Percentiles rank a stretch among this genome's conserved stretches.
Evolutionary conservation across 371 early-diverging fungal species (phyloP).

Genomic region (Fennellomyces sp.): DNA sequence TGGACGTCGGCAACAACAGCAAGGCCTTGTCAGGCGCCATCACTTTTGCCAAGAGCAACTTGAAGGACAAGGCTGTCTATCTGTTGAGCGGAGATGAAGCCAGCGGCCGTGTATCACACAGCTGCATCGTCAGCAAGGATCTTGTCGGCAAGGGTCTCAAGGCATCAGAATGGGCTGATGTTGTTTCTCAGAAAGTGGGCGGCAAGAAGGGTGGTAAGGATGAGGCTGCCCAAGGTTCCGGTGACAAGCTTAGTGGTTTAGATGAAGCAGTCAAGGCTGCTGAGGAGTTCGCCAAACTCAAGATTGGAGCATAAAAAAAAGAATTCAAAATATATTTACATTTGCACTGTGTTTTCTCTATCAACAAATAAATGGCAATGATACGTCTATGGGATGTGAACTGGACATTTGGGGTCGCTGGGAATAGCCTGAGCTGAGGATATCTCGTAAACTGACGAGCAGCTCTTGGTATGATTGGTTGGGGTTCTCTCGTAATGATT

Average conservation of each 20-base stretch:
- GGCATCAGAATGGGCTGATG: conserved; percentile 90
- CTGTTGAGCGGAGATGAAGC: conserved; percentile 78
- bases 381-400: conserved; percentile 68
- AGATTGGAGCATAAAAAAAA: conserved; percentile 42
- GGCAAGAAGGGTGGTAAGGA: conserved; percentile 93
- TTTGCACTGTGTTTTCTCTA: background rate
- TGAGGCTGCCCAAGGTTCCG: conserved; percentile 86
- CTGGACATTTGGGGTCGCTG: conserved; percentile 86
- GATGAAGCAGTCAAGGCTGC: conserved; percentile 81
- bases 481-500: conserved; percentile 59
- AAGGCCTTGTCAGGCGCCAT: conserved; percentile 83
- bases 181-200: conserved; percentile 79
- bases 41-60: conserved; percentile 71
- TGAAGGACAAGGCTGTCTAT: conserved; percentile 84
- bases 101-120: conserved; percentile 76
- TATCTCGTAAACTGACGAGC: conserved; percentile 68
- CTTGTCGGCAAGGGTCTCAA: conserved; percentile 74
- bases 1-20: conserved; percentile 70
- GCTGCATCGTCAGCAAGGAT: conserved; percentile 80
- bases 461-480: conserved; percentile 76
- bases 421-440: conserved; percentile 69
- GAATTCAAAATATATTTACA: background rate
- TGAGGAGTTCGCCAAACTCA: conserved; percentile 73
- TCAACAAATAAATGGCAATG: conserved; percentile 12
- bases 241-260: conserved; percentile 61